Evolutionary conservation across 108 stramenopile genomes (phyloP).

Genomic region (Skeletonema menzelii): DNA sequence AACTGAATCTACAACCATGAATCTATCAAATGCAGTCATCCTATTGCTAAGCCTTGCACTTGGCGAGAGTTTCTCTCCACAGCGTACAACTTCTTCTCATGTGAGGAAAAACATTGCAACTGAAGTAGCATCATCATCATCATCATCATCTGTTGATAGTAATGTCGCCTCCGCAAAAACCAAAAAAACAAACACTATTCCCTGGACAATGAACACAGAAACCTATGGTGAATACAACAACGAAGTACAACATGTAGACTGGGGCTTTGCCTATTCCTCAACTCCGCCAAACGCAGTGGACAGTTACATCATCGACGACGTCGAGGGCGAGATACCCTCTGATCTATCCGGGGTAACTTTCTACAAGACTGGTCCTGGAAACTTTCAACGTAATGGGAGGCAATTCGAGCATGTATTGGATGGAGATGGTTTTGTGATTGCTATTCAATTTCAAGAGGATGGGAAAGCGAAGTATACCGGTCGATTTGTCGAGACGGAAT

Average conservation of each 20-base stretch:
- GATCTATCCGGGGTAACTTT: constrained; percentile 5
- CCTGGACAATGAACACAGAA: constrained; percentile 2
- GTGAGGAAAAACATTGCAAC: neutral
- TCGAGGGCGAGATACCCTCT: constrained; percentile 3
- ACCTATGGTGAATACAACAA: neutral
- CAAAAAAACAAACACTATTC: neutral
- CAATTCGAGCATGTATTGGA: constrained; percentile 12
- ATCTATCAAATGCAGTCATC: neutral
- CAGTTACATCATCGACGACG: neutral
- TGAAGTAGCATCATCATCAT: neutral
- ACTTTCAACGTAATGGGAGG: constrained; percentile 5
- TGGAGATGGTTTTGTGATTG: constrained; percentile 12
- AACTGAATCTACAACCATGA: neutral
- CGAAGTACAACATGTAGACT: neutral
- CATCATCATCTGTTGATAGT: too few species aligned
- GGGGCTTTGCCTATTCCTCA: constrained; percentile 5
- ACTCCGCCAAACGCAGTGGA: neutral
- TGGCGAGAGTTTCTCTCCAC: neutral
- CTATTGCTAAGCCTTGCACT: neutral
- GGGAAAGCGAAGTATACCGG: neutral
- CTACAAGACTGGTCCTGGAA: constrained; percentile 21
- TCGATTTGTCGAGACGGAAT: constrained; percentile 45
- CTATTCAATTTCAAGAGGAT: neutral
- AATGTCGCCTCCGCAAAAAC: too few species aligned
- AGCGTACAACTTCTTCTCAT: neutral